A percentile compares a stretch with the other conserved stretches of the same genome.
Conservation (phyloP, 148 eudicot genomes). For the Fagopyrum esculentum region DNA sequence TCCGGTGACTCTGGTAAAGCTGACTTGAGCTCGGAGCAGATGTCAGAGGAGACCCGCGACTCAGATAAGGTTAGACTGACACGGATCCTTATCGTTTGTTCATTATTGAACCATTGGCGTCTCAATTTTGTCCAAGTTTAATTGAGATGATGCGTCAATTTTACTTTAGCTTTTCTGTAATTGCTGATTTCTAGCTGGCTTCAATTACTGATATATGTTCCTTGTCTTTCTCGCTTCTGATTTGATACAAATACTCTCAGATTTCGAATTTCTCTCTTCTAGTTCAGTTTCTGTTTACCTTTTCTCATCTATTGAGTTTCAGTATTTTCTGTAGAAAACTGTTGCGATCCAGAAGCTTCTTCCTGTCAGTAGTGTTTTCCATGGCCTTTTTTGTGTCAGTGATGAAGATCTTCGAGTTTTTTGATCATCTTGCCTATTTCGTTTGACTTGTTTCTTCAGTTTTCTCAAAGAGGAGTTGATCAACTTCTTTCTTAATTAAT, state of each 20-base stretch:
- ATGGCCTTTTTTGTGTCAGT: not conserved
- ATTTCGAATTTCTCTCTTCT: not conserved
- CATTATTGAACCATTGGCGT: not conserved
- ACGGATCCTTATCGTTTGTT: not conserved
- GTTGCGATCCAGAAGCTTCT: not conserved
- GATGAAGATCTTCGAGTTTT: not conserved
- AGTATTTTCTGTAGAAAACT: not conserved
- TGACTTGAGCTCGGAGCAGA: constrained; percentile 8
- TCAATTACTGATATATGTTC: not conserved
- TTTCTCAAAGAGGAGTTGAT: not conserved
- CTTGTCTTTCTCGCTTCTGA: not conserved
- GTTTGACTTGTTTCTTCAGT: not conserved
- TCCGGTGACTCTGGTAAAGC: constrained; percentile 19
- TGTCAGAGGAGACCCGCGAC: not conserved
- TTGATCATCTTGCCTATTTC: not conserved
- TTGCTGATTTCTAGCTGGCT: not conserved
- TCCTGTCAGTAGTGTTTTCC: not conserved
- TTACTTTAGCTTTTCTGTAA: constrained; percentile 13
- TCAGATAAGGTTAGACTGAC: not conserved
- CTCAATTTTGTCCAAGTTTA: not conserved
- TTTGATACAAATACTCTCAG: not conserved
- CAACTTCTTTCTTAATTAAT: not conserved
- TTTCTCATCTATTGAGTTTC: not conserved
- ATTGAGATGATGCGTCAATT: constrained; percentile 24
- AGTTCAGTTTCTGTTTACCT: not conserved